Evolutionary conservation across 805 yeast genomes (phyloP).

Genomic region (Candida ulmi): DNA sequence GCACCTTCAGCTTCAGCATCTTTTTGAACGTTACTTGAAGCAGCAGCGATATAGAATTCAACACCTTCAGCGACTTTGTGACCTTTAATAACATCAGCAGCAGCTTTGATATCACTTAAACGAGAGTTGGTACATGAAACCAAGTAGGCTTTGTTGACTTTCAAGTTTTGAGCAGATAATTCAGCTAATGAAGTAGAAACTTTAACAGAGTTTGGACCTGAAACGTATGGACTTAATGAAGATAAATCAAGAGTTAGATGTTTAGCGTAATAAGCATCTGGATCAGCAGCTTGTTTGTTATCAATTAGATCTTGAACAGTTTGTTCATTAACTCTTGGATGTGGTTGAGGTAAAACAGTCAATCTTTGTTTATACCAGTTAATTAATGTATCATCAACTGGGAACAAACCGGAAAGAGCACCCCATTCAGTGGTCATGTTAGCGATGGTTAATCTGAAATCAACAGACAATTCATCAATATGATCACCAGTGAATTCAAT

Average conservation of each 20-base stretch:
- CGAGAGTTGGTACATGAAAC: slow-evolving; percentile 98
- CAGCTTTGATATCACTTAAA: slow-evolving; percentile 86
- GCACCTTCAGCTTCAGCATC: slow-evolving; percentile 91
- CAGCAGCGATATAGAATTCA: slow-evolving; percentile 96
- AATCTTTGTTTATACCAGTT: slow-evolving; percentile 73
- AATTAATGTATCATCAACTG: slow-evolving; percentile 78
- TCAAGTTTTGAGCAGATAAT: slow-evolving; percentile 64
- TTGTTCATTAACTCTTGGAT: slow-evolving; percentile 71
- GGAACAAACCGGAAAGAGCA: slow-evolving; percentile 93
- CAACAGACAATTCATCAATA: slow-evolving; percentile 61
- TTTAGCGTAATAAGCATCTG: slow-evolving; percentile 84
- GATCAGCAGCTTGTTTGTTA: slow-evolving; percentile 47
- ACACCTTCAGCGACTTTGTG: slow-evolving; percentile 84
- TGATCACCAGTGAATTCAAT: slow-evolving; percentile 90
- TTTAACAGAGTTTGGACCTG: slow-evolving; percentile 98
- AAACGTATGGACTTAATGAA: slow-evolving; percentile 79
- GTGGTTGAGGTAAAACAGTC: slow-evolving; percentile 53
- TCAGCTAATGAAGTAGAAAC: slow-evolving; percentile 74
- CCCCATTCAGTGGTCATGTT: slow-evolving; percentile 99
- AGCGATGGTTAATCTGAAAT: slow-evolving; percentile 87
- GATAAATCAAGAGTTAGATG: slow-evolving; percentile 74
- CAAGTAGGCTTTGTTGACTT: slow-evolving; percentile 88
- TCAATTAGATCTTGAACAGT: slow-evolving; percentile 50
- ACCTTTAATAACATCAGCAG: slow-evolving; percentile 79
- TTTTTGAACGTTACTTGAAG: slow-evolving; percentile 85